Conservation (phyloP, 768 basidiomycete genomes). For the Kwoniella mangroviensis region DNA sequence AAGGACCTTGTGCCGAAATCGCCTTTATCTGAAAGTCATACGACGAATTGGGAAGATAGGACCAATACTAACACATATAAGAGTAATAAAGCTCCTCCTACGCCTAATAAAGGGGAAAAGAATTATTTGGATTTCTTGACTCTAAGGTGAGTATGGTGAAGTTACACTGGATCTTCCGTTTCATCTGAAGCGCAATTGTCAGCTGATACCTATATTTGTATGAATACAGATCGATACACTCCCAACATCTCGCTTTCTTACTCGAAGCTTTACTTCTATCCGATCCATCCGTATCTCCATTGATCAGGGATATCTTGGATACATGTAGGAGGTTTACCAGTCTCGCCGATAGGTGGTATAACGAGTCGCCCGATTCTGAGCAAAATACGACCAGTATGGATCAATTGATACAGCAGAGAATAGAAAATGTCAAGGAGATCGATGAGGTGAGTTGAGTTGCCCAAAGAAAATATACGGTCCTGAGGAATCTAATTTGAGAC, state of each 20-base stretch:
- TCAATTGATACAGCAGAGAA: conserved; percentile 72
- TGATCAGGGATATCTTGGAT: conserved; percentile 75
- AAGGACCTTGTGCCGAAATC: not conserved
- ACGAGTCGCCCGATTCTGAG: conserved; percentile 81
- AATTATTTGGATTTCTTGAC: conserved; percentile 80
- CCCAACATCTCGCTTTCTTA: conserved; percentile 76
- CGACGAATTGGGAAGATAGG: conserved; percentile 20
- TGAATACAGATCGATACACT: conserved; percentile 69
- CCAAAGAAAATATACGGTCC: not conserved
- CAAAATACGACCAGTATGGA: conserved; percentile 68
- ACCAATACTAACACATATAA: conserved; percentile 6
- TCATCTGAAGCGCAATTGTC: no score
- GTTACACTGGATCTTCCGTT: no score
- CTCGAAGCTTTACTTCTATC: conserved; percentile 78
- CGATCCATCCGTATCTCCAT: conserved; percentile 67
- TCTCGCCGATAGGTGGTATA: conserved; percentile 88
- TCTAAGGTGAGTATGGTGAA: conserved; percentile 57
- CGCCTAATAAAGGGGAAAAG: conserved; percentile 25
- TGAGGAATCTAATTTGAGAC: not conserved
- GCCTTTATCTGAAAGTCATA: conserved; percentile 20
- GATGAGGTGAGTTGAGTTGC: conserved; percentile 69
- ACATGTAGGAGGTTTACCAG: conserved; percentile 85
- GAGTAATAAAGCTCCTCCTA: conserved; percentile 32
- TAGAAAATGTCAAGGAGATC: conserved; percentile 72
- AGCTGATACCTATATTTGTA: not conserved